Conservation (phyloP, 2,329 filamentous ascomycete species). For the Alternaria sp. region DNA sequence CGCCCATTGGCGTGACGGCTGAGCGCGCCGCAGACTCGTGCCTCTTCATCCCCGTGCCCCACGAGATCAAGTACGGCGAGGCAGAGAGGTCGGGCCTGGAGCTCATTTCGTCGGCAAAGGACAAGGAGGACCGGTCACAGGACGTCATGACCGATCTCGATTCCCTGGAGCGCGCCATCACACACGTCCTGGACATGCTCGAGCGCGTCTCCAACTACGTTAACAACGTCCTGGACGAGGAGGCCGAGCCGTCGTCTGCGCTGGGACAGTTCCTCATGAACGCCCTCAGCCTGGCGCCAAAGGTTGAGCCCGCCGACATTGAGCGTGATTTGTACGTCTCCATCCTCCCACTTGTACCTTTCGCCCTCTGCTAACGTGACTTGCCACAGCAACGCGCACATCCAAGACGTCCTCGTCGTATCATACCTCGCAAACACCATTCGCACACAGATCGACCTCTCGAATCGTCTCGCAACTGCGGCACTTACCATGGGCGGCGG, state of each 20-base stretch:
- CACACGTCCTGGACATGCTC: slow-evolving; percentile 87
- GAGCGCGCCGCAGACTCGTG: slow-evolving; percentile 96
- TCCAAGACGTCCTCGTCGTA: slow-evolving; percentile 98
- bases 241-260: slow-evolving; percentile 85
- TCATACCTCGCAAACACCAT: slow-evolving; percentile 99
- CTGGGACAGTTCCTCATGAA: slow-evolving; percentile 96
- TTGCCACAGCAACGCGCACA: slow-evolving; percentile 84
- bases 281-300: slow-evolving; percentile 89
- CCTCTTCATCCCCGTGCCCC: slow-evolving; percentile 95
- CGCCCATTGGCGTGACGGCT: slow-evolving; percentile 91
- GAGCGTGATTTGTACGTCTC: slow-evolving; percentile 84
- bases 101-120: slow-evolving; percentile 82
- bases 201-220: slow-evolving; percentile 93
- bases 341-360: not conserved
- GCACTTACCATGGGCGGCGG: slow-evolving; percentile 58
- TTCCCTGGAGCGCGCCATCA: slow-evolving; percentile 81
- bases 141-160: slow-evolving; percentile 88
- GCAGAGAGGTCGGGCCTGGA: slow-evolving; percentile 80
- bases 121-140: slow-evolving; percentile 76
- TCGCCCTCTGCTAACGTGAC: slow-evolving; percentile 35
- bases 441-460: slow-evolving; percentile 97
- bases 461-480: slow-evolving; percentile 83
- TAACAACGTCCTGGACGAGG: slow-evolving; percentile 91
- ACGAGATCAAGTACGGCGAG: slow-evolving; percentile 90
- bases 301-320: slow-evolving; percentile 89